These are phyloP conservation scores for Boletus sensibilis DNA, from an alignment of 768 basidiomycete genomes.

Conservation along the genomic window DNA sequence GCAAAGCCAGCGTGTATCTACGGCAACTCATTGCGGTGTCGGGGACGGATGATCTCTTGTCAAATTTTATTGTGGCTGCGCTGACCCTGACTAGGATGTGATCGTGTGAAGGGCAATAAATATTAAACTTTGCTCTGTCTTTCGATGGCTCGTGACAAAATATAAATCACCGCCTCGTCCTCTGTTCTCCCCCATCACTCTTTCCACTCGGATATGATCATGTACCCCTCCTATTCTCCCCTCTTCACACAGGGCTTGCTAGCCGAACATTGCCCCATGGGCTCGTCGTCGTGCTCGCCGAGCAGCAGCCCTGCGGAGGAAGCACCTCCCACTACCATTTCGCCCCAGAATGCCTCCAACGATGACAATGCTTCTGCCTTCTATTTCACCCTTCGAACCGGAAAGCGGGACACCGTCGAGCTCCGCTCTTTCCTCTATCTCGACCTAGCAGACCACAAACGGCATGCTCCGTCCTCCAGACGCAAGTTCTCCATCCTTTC, in stretches of 20 bases:
- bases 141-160: neutral
- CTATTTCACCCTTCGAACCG: slow-evolving; percentile 47
- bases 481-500: slow-evolving; percentile 34
- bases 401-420: slow-evolving; percentile 38
- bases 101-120: slow-evolving; percentile 6
- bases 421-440: slow-evolving; percentile 66
- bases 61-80: slow-evolving; percentile 7
- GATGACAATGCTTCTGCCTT: slow-evolving; percentile 38
- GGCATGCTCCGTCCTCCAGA: slow-evolving; percentile 39
- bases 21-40: slow-evolving; percentile 21
- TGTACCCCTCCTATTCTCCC: slow-evolving; percentile 45
- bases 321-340: neutral
- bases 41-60: slow-evolving; percentile 2
- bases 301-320: neutral
- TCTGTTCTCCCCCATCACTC: neutral
- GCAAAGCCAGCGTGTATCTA: slow-evolving; percentile 2
- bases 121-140: slow-evolving; percentile 23
- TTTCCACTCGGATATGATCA: neutral
- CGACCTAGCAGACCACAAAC: slow-evolving; percentile 57
- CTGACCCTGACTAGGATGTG: slow-evolving; percentile 18
- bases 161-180: slow-evolving; percentile 14
- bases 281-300: slow-evolving; percentile 16
- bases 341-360: slow-evolving; percentile 1
- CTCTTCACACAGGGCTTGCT: slow-evolving; percentile 66
- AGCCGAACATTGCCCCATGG: slow-evolving; percentile 28